Evolutionary conservation across 768 basidiomycete species (phyloP).

Genomic region (Tricholoma hemisulphureum): DNA sequence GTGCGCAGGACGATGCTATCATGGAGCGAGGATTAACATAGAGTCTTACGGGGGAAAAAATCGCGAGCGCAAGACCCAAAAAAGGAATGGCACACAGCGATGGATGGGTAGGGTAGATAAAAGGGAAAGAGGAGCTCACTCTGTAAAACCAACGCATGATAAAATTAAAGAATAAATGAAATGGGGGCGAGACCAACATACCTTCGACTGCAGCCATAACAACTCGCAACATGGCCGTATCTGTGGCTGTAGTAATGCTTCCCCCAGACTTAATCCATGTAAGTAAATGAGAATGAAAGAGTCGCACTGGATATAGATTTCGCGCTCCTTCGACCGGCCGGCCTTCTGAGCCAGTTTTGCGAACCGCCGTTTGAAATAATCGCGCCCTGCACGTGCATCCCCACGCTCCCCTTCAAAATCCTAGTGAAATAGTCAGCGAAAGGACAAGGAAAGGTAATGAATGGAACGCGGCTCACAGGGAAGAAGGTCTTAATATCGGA

Average conservation of each 20-base stretch:
- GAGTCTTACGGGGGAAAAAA: conserved; percentile 26
- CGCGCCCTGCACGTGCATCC: conserved; percentile 73
- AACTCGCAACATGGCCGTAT: conserved; percentile 82
- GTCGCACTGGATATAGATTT: conserved; percentile 90
- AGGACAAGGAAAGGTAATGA: not conserved
- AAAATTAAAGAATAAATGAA: no score
- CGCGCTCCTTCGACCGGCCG: conserved; percentile 79
- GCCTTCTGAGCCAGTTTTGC: conserved; percentile 80
- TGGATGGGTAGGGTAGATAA: conserved; percentile 22
- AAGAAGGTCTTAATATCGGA: conserved; percentile 90
- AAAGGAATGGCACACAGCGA: conserved; percentile 16
- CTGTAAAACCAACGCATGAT: conserved; percentile 41
- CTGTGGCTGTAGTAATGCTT: conserved; percentile 88
- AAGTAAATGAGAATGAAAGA: conserved; percentile 2
- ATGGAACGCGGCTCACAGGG: conserved; percentile 50
- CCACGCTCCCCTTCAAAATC: conserved; percentile 81
- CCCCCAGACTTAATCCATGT: conserved; percentile 13
- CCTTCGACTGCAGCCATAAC: conserved; percentile 98
- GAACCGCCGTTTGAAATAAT: conserved; percentile 90
- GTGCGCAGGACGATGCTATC: conserved; percentile 67
- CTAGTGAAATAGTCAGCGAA: conserved; percentile 39
- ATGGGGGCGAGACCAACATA: conserved; percentile 44
- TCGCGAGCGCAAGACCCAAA: conserved; percentile 18
- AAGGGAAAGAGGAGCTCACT: conserved; percentile 55
- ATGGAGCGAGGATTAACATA: conserved; percentile 22